Conservation (phyloP, 2,329 filamentous ascomycete species). For the Calycina marina region DNA sequence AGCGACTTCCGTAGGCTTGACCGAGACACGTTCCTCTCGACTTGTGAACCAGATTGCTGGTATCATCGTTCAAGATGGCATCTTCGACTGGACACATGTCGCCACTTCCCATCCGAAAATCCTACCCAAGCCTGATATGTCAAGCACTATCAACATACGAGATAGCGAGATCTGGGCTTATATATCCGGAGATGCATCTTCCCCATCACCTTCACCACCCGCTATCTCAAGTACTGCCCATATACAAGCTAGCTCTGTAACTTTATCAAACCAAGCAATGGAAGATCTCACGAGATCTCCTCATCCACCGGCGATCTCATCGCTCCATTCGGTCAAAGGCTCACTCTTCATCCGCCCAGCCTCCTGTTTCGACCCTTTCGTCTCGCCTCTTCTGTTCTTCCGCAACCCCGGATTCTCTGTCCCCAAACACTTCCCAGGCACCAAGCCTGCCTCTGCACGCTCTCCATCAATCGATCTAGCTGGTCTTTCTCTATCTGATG, state of each 20-base stretch:
- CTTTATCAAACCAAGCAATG: not conserved
- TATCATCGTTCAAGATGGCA: slow-evolving; percentile 40
- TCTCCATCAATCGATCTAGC: not conserved
- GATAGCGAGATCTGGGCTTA: no score
- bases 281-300: not conserved
- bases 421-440: slow-evolving; percentile 13
- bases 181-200: no score
- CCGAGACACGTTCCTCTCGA: slow-evolving; percentile 32
- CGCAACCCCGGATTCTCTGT: slow-evolving; percentile 30
- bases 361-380: slow-evolving; percentile 44
- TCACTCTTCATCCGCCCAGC: slow-evolving; percentile 34
- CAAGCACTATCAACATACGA: no score
- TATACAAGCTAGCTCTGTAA: no score
- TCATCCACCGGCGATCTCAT: slow-evolving; percentile 7
- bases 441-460: not conserved
- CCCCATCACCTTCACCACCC: not conserved
- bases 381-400: slow-evolving; percentile 43
- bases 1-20: slow-evolving; percentile 41
- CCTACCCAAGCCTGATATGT: no score
- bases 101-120: no score
- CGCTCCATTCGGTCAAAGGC: slow-evolving; percentile 23
- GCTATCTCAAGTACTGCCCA: no score
- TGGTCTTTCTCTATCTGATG: slow-evolving; percentile 1
- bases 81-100: slow-evolving; percentile 51
- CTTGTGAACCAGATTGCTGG: slow-evolving; percentile 31